Evolutionary conservation across 1,284 basidiomycete genomes (phyloP), one percentile per base, ranked within the genome.

Genomic region (Coniferiporia weirii): DNA sequence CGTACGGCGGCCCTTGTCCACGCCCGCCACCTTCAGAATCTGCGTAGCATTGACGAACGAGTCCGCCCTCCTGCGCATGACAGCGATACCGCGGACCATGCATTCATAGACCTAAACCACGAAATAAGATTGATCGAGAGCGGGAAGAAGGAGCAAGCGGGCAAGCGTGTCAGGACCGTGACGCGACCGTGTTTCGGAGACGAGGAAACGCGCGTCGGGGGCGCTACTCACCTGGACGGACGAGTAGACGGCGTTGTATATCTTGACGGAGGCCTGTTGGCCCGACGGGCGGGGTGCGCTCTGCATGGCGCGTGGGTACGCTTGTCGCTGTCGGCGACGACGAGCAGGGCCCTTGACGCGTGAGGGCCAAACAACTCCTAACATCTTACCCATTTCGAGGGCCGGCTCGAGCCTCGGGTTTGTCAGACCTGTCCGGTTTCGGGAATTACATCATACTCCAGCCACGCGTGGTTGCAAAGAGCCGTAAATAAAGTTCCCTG

Each of bases 21-120:
- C 90, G 46, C 97, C 97, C 7, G 97, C 97, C 46, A 99, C 95
- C 75, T 99, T 99, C 69, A 99, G 85, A 64, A 99, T 98, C 74
- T 99, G 97, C 5, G 97, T 99, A 64, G 96, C 96, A 77, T 99
- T 99, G 66, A 93, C 91, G 73, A 83, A 98, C 66, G 92, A 94
- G 76, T 99, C 97, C 51, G 85, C 84, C 66, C 95, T 84, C 68
- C 97, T 80, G 60, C 96, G 87, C 97, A 99, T 99, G 66, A 99
- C 96, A 1, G 95, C 95, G 69, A 98, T 98, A 56, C 95, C 95
- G 67, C 97, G 84, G 64, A 98, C 91, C 91, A 96, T 95, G 69
- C 93, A 95, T 74, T 96, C 93, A 71, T 93, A 95, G 36, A 96
- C 93, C 89, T 91, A 66, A 49, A 32, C 15, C 17, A 32, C 8